Base-by-base conservation (phyloP, 2,329 filamentous ascomycete genomes). In the Arthroderma sp. region DNA sequence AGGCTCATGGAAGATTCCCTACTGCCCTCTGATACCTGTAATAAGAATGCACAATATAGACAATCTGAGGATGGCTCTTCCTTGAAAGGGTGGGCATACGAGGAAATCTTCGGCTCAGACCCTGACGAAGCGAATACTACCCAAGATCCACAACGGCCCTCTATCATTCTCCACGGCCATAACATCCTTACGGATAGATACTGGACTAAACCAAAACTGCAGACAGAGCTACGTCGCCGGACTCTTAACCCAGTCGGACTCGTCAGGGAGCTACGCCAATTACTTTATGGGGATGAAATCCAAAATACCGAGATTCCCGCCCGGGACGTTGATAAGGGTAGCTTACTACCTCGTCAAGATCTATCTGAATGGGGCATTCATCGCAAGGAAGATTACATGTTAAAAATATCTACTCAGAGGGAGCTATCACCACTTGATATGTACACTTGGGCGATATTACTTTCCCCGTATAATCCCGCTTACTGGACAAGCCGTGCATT, bases 401-500 rank as follows among this genome's bases (percentile, higher is more conserved):
- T 58, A 27, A 33, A 51, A 27, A 50, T 56, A 10, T 36, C 46
- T 6, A 22, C 47, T 4, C 43, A 50, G 8, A 39, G 47, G 5
- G 27, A 31, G 4, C 40, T 61, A 9, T 45, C 49, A 4, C 52
- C 59, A 2, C 47, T 62, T 6, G 59, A 63, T 29, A 58, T 64
- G 54, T 64, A 64, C 46, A 64, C 61, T 1, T 57, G 55, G 44
- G 60, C 60, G 11, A 57, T 63, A 33, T 44, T 52, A 6, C 43
- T 59, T 11, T 62, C 55, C 38, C 61, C 61, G 1, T 63, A 64
- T 44, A 64, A 63, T 37, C 60, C 61, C 6, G 44, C 60, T 3
- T 63, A 63, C 49, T 64, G 61, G 61, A 47, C 57, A 6, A 60
- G 59, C 34, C 53, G 61, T 6, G 60, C 59, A 8, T 64, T 60